These are phyloP conservation scores for Yamadazyma ubonensis DNA, from an alignment of 805 yeast genomes.

Conservation along the genomic window DNA sequence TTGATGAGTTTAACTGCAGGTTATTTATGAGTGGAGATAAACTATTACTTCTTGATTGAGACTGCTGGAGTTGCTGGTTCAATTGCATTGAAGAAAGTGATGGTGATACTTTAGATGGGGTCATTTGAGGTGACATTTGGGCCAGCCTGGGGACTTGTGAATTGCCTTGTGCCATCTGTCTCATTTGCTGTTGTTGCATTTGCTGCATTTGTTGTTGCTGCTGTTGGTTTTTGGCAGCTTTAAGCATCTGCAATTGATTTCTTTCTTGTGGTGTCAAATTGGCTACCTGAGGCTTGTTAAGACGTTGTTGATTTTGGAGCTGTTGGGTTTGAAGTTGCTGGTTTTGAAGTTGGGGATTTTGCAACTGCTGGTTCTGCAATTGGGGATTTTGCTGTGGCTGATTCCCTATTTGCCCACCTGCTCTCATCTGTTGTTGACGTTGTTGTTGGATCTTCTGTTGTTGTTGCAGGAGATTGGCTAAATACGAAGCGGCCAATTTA, in stretches of 20 bases:
- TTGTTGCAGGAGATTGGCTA: slow-evolving; percentile 56
- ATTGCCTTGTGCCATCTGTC: slow-evolving; percentile 1
- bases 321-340: slow-evolving; percentile 11
- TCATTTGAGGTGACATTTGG: slow-evolving; percentile 7
- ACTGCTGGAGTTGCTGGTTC: slow-evolving; percentile 12
- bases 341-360: background rate
- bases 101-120: background rate
- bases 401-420: background rate
- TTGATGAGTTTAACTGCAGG: slow-evolving; percentile 22
- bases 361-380: slow-evolving; percentile 10
- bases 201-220: slow-evolving; percentile 27
- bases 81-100: slow-evolving; percentile 4
- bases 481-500: slow-evolving; percentile 60
- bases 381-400: slow-evolving; percentile 6
- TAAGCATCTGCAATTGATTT: slow-evolving; percentile 40
- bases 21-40: slow-evolving; percentile 12
- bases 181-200: slow-evolving; percentile 19
- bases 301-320: background rate
- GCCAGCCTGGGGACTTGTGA: too few relatives aligned
- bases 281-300: slow-evolving; percentile 29
- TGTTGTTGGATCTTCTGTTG: slow-evolving; percentile 38
- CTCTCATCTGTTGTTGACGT: slow-evolving; percentile 22
- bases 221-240: slow-evolving; percentile 34
- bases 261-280: slow-evolving; percentile 44
- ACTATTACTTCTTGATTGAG: slow-evolving; percentile 16